Evolutionary conservation across 2,329 filamentous ascomycete species (phyloP).

Genomic region (Bipolaris gigantea): DNA sequence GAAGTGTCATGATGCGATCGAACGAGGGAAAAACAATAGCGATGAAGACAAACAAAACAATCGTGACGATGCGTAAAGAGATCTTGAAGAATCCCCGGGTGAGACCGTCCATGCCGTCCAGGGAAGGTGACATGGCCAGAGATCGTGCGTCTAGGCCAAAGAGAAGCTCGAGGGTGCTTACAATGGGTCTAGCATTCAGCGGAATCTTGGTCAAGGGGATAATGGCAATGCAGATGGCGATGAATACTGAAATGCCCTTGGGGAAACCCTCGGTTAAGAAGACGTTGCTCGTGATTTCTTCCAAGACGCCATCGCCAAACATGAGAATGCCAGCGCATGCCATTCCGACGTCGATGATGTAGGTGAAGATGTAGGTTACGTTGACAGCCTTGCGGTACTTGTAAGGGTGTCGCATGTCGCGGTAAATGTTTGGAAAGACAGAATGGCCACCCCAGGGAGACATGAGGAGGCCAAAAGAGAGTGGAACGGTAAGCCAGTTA

Average conservation of each 20-base stretch:
- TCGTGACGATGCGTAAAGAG: conserved; percentile 65
- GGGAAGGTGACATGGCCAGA: conserved; percentile 53
- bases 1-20: conserved; percentile 86
- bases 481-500: conserved; percentile 83
- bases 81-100: conserved; percentile 63
- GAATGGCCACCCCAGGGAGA: conserved; percentile 72
- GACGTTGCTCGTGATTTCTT: conserved; percentile 91
- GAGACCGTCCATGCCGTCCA: conserved; percentile 58
- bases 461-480: conserved; percentile 90
- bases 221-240: conserved; percentile 85
- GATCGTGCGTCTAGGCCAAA: conserved; percentile 67
- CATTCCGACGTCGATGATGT: conserved; percentile 77
- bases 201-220: conserved; percentile 97
- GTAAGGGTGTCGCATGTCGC: conserved; percentile 78
- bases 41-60: conserved; percentile 74
- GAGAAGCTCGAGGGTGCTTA: conserved; percentile 81
- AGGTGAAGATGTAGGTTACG: conserved; percentile 83
- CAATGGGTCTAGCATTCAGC: conserved; percentile 82
- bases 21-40: conserved; percentile 76
- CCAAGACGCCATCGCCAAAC: conserved; percentile 87
- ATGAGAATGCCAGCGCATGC: conserved; percentile 85
- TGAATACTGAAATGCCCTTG: conserved; percentile 69
- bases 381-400: conserved; percentile 77
- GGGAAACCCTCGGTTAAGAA: conserved; percentile 76
- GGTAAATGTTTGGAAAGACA: conserved; percentile 83